Percentiles rank a stretch among this genome's conserved stretches.
These are phyloP conservation scores for Effrenium voratum DNA, from an alignment of 73 alveolate species.

Conservation along the genomic window DNA sequence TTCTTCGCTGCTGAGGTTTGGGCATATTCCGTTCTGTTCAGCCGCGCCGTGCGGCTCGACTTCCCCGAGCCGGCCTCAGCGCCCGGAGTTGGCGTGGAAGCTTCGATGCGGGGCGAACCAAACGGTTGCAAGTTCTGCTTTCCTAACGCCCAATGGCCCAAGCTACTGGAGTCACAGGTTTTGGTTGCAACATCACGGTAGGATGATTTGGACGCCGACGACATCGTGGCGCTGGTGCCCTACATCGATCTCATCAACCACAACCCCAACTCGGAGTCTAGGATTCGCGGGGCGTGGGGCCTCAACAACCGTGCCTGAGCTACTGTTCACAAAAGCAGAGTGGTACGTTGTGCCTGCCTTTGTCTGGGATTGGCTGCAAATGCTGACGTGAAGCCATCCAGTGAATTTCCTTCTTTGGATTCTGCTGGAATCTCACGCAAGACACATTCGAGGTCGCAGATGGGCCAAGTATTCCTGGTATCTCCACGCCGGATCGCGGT, in stretches of 20 bases:
- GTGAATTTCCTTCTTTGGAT: no score
- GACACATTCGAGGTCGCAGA: slow-evolving; percentile 80
- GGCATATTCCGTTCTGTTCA: slow-evolving; percentile 85
- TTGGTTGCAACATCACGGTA: no score
- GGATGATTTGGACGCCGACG: slow-evolving; percentile 53
- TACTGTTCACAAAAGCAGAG: no score
- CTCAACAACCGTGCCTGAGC: no score
- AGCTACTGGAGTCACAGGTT: no score
- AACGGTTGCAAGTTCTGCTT: no score
- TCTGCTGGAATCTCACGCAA: no score
- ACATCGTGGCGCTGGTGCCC: slow-evolving; percentile 71
- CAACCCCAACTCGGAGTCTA: slow-evolving; percentile 76
- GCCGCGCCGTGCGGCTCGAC: slow-evolving; percentile 77
- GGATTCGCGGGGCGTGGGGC: slow-evolving; percentile 61
- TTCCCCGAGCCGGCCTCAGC: neutral
- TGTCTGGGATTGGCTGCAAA: no score
- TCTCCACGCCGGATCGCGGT: slow-evolving; percentile 15
- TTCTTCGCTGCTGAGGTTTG: slow-evolving; percentile 20
- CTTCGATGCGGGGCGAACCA: no score
- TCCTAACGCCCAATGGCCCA: no score
- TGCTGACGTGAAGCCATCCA: no score
- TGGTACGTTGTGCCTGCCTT: no score
- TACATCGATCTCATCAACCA: slow-evolving; percentile 92
- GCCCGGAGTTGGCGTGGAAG: neutral
- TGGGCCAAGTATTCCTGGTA: slow-evolving; percentile 61